Evolutionary conservation across 2,329 filamentous ascomycete genomes (phyloP), one percentile per base, ranked within the genome.

Genomic region (Fusarium sp.): DNA sequence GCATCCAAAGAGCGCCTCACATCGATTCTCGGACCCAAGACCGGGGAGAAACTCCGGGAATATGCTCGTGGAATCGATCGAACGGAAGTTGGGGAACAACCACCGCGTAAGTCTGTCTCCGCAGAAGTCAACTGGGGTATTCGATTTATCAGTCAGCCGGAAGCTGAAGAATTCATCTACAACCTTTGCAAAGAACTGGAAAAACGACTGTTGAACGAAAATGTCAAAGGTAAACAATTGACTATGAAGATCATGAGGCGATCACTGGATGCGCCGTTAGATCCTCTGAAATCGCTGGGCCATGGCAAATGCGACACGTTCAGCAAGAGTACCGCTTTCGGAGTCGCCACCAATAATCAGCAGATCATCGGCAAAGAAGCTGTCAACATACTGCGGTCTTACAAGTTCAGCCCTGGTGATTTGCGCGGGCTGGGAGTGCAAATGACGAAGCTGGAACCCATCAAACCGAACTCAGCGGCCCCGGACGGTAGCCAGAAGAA

Each of bases 111-210:
- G 75, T 98, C 95, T 0, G 93, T 99, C 0, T 98, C 96, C 3
- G 95, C 95, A 1, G 96, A 99, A 76, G 93, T 99, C 65, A 99
- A 96, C 73, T 99, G 96, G 96, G 96, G 96, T 4, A 97, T 99
- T 56, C 89, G 96, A 7, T 99, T 99, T 75, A 88, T 96, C 69
- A 96, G 86, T 62, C 93, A 97, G 74, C 85, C 88, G n/a, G 95
- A 99, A 78, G 94, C 94, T 0, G 95, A 98, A 60, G 93, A 96
- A 67, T 99, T 99, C 76, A 86, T 98, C 28, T 83, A 88, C 63
- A 96, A 92, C 68, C 82, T 99, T 0, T 96, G 92, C 74, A 90
- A 90, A 56, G 96, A 99, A 77, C 81, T 99, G 8, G 89, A 94
- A 70, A 90, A 89, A 56, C 87, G 96, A 2, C 81, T 99, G 19